A percentile compares a stretch with the other conserved stretches of the same genome.
phyloP scores from a whole-genome alignment of 192 early-diverging fungal species.

The Tieghemiomyces parasiticus region DNA sequence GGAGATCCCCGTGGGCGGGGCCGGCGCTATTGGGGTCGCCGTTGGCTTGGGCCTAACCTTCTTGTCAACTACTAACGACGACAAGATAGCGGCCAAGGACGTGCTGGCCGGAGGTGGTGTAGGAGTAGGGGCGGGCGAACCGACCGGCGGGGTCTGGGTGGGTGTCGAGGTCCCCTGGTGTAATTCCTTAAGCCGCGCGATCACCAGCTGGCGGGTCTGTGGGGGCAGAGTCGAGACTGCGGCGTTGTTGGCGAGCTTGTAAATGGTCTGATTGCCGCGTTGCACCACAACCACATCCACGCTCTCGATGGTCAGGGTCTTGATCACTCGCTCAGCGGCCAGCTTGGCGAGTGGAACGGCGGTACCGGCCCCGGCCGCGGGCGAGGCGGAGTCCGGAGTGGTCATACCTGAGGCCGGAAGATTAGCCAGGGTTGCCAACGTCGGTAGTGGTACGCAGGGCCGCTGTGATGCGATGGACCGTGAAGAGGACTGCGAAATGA shows the following conservation, averaged over 20 bases:
- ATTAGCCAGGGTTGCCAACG: no score
- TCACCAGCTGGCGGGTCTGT: background rate
- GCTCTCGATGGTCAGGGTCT: conserved; percentile 1
- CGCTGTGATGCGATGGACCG: no score
- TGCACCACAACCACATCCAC: conserved; percentile 5
- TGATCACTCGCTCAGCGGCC: no score
- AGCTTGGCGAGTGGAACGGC: no score
- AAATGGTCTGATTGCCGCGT: conserved; percentile 5
- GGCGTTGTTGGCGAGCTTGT: conserved; percentile 2
- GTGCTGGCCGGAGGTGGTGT: background rate
- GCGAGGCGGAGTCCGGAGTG: no score
- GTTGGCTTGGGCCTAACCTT: background rate
- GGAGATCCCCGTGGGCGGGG: background rate
- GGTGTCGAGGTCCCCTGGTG: background rate
- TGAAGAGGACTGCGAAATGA: no score
- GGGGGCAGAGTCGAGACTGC: background rate
- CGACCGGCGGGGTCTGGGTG: background rate
- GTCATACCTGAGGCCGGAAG: no score
- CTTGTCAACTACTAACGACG: background rate
- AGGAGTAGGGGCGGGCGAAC: background rate
- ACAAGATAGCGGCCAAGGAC: conserved; percentile 3
- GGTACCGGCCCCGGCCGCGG: no score
- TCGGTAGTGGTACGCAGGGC: no score
- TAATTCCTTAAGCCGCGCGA: conserved; percentile 1
- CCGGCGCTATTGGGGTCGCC: background rate